phyloP scores from a whole-genome alignment of 768 basidiomycete species.

The Paxillus involutus region DNA sequence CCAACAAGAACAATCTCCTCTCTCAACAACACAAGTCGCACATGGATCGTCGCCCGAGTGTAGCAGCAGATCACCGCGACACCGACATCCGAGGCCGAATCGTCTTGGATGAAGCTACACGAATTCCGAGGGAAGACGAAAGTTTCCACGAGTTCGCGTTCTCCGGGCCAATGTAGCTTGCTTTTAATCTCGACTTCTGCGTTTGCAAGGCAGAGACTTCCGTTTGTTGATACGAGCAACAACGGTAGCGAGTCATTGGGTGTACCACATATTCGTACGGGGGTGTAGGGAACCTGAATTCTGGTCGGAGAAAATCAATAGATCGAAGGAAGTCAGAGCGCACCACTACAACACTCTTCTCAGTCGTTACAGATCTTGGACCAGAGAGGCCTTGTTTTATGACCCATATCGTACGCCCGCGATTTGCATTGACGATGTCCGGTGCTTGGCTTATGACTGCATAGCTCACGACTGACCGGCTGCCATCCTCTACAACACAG shows the following conservation, averaged over 20 bases:
- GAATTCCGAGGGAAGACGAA: slow-evolving; percentile 30
- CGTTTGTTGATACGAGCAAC: slow-evolving; percentile 34
- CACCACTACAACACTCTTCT: slow-evolving; percentile 47
- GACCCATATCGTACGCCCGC: slow-evolving; percentile 55
- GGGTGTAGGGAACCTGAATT: slow-evolving; percentile 43
- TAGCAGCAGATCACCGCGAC: slow-evolving; percentile 25
- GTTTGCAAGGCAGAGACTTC: slow-evolving; percentile 33
- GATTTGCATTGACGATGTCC: slow-evolving; percentile 40
- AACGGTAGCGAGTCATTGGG: slow-evolving; percentile 25
- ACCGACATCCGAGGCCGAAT: background rate
- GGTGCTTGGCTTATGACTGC: slow-evolving; percentile 50
- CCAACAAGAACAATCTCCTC: slow-evolving; percentile 16
- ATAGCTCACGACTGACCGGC: slow-evolving; percentile 50
- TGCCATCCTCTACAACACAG: slow-evolving; percentile 31
- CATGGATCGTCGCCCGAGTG: slow-evolving; percentile 13
- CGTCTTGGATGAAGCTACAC: slow-evolving; percentile 28
- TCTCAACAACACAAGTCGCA: slow-evolving; percentile 21
- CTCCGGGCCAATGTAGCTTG: slow-evolving; percentile 25
- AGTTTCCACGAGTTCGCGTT: slow-evolving; percentile 26
- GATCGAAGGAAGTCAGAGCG: slow-evolving; percentile 24
- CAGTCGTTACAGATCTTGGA: slow-evolving; percentile 26
- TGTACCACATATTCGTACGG: slow-evolving; percentile 38
- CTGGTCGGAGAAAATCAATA: slow-evolving; percentile 8
- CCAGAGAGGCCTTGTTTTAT: slow-evolving; percentile 58
- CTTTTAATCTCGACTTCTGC: slow-evolving; percentile 26